Evolutionary conservation across 257 asterid species (phyloP).

Genomic region (Salvia rosmarinus): DNA sequence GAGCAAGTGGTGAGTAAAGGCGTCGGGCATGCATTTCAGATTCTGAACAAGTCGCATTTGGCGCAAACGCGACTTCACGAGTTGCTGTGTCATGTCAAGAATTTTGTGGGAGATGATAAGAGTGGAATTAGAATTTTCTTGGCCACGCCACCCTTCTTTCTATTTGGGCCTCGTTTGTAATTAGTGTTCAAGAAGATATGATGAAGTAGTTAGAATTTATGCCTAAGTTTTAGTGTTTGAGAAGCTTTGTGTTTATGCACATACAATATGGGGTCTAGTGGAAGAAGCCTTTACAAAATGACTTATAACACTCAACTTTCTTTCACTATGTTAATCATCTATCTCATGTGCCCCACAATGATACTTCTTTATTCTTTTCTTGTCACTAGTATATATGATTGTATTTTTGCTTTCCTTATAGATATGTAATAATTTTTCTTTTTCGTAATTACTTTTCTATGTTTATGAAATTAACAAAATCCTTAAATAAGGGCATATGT

Average conservation of each 20-base stretch:
- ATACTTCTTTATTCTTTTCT: too few relatives aligned
- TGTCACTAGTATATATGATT: too few relatives aligned
- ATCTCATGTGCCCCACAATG: too few relatives aligned
- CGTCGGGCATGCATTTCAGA: constrained; percentile 93
- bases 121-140: background rate
- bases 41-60: constrained; percentile 60
- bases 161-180: background rate
- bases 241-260: background rate
- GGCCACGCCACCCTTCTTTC: background rate
- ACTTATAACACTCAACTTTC: too few relatives aligned
- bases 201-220: background rate
- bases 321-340: too few relatives aligned
- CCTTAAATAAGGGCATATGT: too few relatives aligned
- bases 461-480: too few relatives aligned
- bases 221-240: background rate
- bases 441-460: too few relatives aligned
- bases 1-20: constrained; percentile 63
- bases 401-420: too few relatives aligned
- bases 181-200: background rate
- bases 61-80: constrained; percentile 54
- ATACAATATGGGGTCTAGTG: background rate
- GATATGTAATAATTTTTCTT: too few relatives aligned
- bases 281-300: background rate
- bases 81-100: constrained; percentile 49
- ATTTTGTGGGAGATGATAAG: constrained; percentile 36